A percentile compares a stretch with the other conserved stretches of the same genome.
phyloP scores from a whole-genome alignment of 495 filamentous ascomycete genomes.

The Penicillium ochrochloron region DNA sequence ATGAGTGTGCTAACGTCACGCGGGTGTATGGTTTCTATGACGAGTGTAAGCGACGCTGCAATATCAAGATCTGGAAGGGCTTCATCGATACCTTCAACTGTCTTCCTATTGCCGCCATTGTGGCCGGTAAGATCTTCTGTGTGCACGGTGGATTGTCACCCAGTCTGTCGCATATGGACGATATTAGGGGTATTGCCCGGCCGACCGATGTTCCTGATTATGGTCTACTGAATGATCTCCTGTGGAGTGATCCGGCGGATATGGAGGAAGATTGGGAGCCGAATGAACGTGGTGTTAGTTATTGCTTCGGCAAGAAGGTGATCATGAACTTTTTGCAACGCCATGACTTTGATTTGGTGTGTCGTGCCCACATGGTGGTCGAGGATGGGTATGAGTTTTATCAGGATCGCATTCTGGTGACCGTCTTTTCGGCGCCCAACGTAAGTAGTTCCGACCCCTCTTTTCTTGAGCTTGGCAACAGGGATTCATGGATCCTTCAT shows the following conservation, averaged over 20 bases:
- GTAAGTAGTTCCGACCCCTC: slow-evolving; percentile 57
- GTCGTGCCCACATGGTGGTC: slow-evolving; percentile 98
- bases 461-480: neutral
- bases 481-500: neutral
- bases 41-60: slow-evolving; percentile 96
- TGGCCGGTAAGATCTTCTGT: slow-evolving; percentile 98
- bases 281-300: slow-evolving; percentile 96
- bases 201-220: slow-evolving; percentile 99
- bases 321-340: slow-evolving; percentile 94
- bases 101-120: slow-evolving; percentile 93
- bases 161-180: slow-evolving; percentile 93
- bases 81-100: slow-evolving; percentile 99
- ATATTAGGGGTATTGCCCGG: slow-evolving; percentile 92
- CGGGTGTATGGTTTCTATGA: slow-evolving; percentile 99
- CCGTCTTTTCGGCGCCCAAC: slow-evolving; percentile 97
- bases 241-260: slow-evolving; percentile 98
- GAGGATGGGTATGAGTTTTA: slow-evolving; percentile 99
- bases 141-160: slow-evolving; percentile 97
- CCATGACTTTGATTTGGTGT: slow-evolving; percentile 97
- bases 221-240: slow-evolving; percentile 90
- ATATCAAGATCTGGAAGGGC: slow-evolving; percentile 98
- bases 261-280: slow-evolving; percentile 98
- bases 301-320: slow-evolving; percentile 98
- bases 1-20: slow-evolving; percentile 98
- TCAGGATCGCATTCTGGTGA: slow-evolving; percentile 92